Base-by-base conservation (phyloP, 371 early-diverging fungal species). In the Paraphysoderma sedebokerense region DNA sequence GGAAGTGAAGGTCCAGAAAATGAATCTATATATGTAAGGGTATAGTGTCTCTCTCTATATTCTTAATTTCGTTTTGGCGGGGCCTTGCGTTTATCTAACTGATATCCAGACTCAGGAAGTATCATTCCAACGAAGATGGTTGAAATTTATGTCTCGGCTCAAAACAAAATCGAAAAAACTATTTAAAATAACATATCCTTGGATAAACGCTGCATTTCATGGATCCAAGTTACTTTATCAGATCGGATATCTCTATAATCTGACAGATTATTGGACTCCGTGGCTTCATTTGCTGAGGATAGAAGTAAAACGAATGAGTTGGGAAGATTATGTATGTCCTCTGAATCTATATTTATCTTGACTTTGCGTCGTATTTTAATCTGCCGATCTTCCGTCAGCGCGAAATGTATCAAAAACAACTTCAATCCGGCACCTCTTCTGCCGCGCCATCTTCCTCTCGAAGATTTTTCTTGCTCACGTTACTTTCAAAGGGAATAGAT, bases 211-310 rank as follows among this genome's bases (percentile, higher is more conserved):
- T 9, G 38, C 63, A 3, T 87, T 81, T 52, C 67, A 81, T 40
- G 61, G 68, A 30, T 63, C 73, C 2, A 65, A 71, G 17, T 59
- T 85, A 20, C 60, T 58, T 24, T 86, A 81, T 53, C 76, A 82
- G 41, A 60, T 92, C 35, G 77, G 66, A 6, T 92, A 88, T 57
- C 59, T 92, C 51, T 87, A 80, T 62, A 81, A 79, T 34, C 74
- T 72, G 54, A 82, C 87, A 5, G 62, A 65, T 28, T 87, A 76
- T 54, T 81, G 77, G 51, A 71, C 82, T 9, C 87, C 87, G n/a
- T 81, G 79, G 79, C 60, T 88, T 46, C 79, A 76, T 38, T 36
- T 84, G 15, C 60, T 81, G 27, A 83, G 84, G 12, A 55, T 88
- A 17, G 68, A 77, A 53, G 66, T 87, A 29, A 77, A 74, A 50